Evolutionary conservation across 768 basidiomycete genomes (phyloP), one percentile per base, ranked within the genome.

Genomic region (Russula ochroleuca): DNA sequence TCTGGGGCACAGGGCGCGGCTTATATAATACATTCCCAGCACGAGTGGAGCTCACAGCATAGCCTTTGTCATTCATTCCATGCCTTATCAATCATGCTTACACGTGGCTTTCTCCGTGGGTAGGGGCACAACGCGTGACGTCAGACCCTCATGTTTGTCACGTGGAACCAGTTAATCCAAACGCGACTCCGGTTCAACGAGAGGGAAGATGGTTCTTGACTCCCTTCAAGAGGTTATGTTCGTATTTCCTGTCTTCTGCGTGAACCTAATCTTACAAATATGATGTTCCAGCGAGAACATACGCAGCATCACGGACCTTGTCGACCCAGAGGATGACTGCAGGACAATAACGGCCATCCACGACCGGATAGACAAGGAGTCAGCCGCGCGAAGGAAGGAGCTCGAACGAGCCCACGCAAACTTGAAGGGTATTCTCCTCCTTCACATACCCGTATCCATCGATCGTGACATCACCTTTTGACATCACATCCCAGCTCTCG

Each of bases 301-400:
- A 51, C 80, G 79, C 66, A 85, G 85, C 64, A 88, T 91, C 82
- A 76, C 82, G 37, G 80, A 82, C 4, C 85, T 90, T 62, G 88
- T 92, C 59, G 85, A 89, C 69, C 87, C 88, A 13, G 85, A 87
- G 48, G 88, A 90, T 58, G 90, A 92, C 73, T 90, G 85, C 71
- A 75, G 87, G 62, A 86, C 87, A 14, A 88, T 92, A 54, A 83
- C 85, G 17, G 83, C 81, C 8, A 85, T 88, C 9, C 88, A 92
- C 68, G 85, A 90, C 63, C 84, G 81, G 67, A 85, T 90, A 71
- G 80, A 80, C 15, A 68, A 78, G 8, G 83, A 83, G 11, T 83
- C 86, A 63, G 76, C 80, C 8, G 78, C 74, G 59, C 76, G 84
- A 55, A 87, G 82, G 74, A 86, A 84, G 68, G 87, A 88, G 50